These are phyloP conservation scores for Mucuna pruriens DNA, from an alignment of 306 rosid species.

Conservation along the genomic window DNA sequence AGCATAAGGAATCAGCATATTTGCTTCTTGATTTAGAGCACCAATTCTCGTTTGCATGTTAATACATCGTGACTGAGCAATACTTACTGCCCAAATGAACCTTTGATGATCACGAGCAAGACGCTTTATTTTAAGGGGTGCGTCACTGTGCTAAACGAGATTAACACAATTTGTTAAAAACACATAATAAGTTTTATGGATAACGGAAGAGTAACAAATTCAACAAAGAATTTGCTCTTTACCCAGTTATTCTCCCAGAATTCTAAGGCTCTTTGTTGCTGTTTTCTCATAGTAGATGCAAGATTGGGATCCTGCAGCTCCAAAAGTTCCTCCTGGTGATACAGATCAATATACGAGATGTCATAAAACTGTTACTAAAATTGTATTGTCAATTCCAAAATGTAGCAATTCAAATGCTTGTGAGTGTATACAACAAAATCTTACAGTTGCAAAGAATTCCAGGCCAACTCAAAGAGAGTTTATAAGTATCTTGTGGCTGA, in stretches of 20 bases:
- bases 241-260: slow-evolving; percentile 97
- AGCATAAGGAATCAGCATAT: slow-evolving; percentile 91
- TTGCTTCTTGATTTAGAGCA: slow-evolving; percentile 76
- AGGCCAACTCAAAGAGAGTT: not conserved
- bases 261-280: slow-evolving; percentile 66
- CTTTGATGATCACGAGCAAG: slow-evolving; percentile 83
- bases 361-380: not conserved
- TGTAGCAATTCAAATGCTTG: slow-evolving; percentile 6
- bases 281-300: slow-evolving; percentile 72
- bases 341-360: slow-evolving; percentile 36
- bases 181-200: not conserved
- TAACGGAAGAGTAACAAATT: slow-evolving; percentile 24
- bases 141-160: slow-evolving; percentile 70
- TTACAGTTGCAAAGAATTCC: slow-evolving; percentile 3
- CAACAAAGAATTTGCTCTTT: slow-evolving; percentile 34
- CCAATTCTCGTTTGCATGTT: slow-evolving; percentile 82
- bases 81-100: slow-evolving; percentile 89
- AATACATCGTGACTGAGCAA: slow-evolving; percentile 90
- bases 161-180: slow-evolving; percentile 35
- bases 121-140: slow-evolving; percentile 86
- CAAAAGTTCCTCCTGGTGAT: slow-evolving; percentile 76
- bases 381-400: not conserved
- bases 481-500: slow-evolving; percentile 7
- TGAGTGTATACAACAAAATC: not conserved
- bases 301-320: slow-evolving; percentile 86